Conservation (phyloP, 2,329 filamentous ascomycete species). For the Aspergillus costaricaensis region DNA sequence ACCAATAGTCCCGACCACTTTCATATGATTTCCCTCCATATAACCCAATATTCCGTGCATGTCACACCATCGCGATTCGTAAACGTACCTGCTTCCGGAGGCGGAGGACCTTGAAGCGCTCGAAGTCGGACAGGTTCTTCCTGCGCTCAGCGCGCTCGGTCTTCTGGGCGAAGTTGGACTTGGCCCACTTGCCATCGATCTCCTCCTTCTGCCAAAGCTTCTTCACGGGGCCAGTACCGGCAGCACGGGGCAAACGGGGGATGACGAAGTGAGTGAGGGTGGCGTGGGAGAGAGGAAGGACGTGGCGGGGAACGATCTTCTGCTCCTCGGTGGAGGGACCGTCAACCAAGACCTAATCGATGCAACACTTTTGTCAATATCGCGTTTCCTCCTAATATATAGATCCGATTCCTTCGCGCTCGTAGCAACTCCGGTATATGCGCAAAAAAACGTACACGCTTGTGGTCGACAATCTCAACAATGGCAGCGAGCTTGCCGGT, state of each 20-base stretch:
- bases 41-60: background rate
- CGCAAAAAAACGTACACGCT: slow-evolving; percentile 78
- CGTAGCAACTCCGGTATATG: slow-evolving; percentile 10
- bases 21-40: background rate
- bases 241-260: slow-evolving; percentile 78
- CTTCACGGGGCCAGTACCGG: slow-evolving; percentile 80
- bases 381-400: slow-evolving; percentile 6
- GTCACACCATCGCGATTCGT: slow-evolving; percentile 10
- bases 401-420: slow-evolving; percentile 10
- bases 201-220: slow-evolving; percentile 87
- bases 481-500: slow-evolving; percentile 87
- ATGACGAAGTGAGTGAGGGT: slow-evolving; percentile 90
- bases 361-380: slow-evolving; percentile 25
- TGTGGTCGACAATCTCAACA: slow-evolving; percentile 99
- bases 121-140: slow-evolving; percentile 93
- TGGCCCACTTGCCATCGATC: slow-evolving; percentile 90
- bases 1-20: background rate
- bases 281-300: slow-evolving; percentile 75
- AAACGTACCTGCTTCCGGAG: slow-evolving; percentile 92
- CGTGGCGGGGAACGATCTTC: slow-evolving; percentile 81
- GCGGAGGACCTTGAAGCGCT: slow-evolving; percentile 99
- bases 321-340: slow-evolving; percentile 82
- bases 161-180: slow-evolving; percentile 94
- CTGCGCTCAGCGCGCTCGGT: slow-evolving; percentile 81
- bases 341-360: slow-evolving; percentile 83